A percentile compares a stretch with the other conserved stretches of the same genome.
phyloP scores from a whole-genome alignment of 495 filamentous ascomycete genomes.

The Aspergillus heteromorphus region DNA sequence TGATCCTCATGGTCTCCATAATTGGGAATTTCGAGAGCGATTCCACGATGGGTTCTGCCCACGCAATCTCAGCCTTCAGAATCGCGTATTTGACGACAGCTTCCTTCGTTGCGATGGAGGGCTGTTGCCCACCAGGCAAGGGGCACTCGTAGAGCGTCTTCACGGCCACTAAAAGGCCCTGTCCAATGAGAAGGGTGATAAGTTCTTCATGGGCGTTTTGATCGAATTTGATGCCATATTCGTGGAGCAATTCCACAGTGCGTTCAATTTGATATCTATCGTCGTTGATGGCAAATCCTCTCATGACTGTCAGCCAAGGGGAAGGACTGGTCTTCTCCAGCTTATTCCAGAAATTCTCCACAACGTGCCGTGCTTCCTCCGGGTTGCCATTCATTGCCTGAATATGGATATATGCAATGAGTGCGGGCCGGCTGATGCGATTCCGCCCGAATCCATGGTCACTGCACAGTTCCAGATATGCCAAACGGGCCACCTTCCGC shows the following conservation, averaged over 20 bases:
- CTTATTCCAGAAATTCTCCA: constrained; percentile 41
- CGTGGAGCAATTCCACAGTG: constrained; percentile 23
- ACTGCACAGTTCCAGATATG: constrained; percentile 50
- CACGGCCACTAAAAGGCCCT: constrained; percentile 32
- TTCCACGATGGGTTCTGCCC: constrained; percentile 59
- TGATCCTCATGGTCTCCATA: constrained; percentile 58
- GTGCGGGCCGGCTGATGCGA: constrained; percentile 34
- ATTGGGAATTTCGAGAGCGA: constrained; percentile 46
- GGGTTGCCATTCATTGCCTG: constrained; percentile 55
- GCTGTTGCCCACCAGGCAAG: constrained; percentile 32
- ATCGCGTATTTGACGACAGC: constrained; percentile 53
- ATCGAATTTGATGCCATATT: constrained; percentile 31
- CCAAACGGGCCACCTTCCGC: constrained; percentile 48
- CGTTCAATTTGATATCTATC: constrained; percentile 41
- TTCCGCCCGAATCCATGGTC: constrained; percentile 34
- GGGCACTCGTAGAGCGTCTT: constrained; percentile 53
- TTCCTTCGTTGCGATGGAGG: constrained; percentile 41
- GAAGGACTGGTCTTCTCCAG: constrained; percentile 26
- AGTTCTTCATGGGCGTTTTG: constrained; percentile 34
- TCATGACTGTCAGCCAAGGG: constrained; percentile 57
- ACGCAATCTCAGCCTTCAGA: constrained; percentile 53
- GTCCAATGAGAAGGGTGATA: constrained; percentile 29
- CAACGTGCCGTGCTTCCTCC: constrained; percentile 48
- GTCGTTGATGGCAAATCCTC: constrained; percentile 61
- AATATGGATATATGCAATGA: constrained; percentile 48